A percentile compares a stretch with the other conserved stretches of the same genome.
Evolutionary conservation across 768 basidiomycete species (phyloP).

Genomic region (Auricularia cornea): DNA sequence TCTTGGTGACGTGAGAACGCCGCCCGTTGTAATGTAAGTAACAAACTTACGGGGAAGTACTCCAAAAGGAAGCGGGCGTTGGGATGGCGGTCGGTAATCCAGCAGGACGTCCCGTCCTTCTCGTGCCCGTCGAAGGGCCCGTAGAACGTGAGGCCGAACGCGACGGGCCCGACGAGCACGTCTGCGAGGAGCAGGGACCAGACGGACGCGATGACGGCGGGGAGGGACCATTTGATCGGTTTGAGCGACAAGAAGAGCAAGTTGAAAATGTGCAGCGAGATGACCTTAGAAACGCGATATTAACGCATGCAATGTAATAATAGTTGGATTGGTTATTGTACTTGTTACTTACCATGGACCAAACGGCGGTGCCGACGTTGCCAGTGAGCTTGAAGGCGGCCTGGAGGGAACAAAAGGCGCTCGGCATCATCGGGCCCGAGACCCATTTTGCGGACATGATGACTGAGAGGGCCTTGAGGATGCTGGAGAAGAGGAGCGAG

Average conservation of each 20-base stretch:
- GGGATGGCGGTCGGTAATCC: background rate
- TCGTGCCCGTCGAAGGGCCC: background rate
- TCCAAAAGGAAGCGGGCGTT: background rate
- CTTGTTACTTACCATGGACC: background rate
- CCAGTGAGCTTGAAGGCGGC: background rate
- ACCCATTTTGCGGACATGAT: background rate
- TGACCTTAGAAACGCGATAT: background rate
- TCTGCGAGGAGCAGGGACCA: background rate
- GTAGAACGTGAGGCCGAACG: background rate
- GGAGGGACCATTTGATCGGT: background rate
- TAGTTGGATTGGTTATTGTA: background rate
- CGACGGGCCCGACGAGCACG: background rate
- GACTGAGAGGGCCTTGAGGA: background rate
- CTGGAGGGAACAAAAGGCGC: background rate
- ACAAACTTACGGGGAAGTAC: background rate
- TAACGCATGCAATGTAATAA: background rate
- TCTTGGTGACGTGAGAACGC: background rate
- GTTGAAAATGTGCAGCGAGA: background rate
- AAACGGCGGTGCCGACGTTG: background rate
- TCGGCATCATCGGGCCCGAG: background rate
- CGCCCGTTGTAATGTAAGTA: background rate
- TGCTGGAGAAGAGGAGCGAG: background rate
- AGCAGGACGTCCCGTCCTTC: background rate
- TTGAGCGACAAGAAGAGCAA: background rate
- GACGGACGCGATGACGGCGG: background rate